Conservation (phyloP, 495 filamentous ascomycete species). For the Aspergillus panamensis region DNA sequence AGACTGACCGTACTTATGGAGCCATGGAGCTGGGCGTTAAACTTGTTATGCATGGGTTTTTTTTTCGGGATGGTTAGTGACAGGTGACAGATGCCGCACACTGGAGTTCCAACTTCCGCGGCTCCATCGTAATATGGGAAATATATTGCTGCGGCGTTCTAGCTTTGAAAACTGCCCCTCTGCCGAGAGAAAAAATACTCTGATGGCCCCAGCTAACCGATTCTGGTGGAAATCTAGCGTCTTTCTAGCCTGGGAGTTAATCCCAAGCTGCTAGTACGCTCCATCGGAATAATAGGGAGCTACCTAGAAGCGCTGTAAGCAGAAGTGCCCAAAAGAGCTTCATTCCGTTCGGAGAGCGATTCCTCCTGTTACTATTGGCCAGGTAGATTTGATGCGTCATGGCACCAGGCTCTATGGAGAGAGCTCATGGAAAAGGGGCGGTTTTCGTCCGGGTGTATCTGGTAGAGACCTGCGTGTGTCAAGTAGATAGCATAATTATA, state of each 20-base stretch:
- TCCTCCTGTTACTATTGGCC: neutral
- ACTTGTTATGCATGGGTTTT: conserved; percentile 1
- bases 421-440: conserved; percentile 5
- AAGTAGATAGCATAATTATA: conserved; percentile 17
- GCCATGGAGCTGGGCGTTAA: no score
- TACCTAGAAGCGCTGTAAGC: neutral
- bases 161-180: neutral
- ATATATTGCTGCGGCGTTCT: neutral
- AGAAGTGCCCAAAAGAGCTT: neutral
- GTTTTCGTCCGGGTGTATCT: neutral
- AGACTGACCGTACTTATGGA: neutral
- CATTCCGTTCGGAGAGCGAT: neutral
- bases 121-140: conserved; percentile 2
- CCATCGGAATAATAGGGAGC: conserved; percentile 13
- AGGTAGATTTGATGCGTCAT: neutral
- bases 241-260: conserved; percentile 26
- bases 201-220: conserved; percentile 23
- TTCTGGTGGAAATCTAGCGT: conserved; percentile 30
- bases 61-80: conserved; percentile 5
- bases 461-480: conserved; percentile 9
- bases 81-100: conserved; percentile 11
- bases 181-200: conserved; percentile 7
- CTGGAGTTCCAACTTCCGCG: neutral
- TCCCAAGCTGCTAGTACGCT: conserved; percentile 18
- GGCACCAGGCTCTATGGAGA: neutral